A percentile compares a stretch with the other conserved stretches of the same genome.
phyloP scores from a whole-genome alignment of 225 moss, liverwort and hornwort genomes.

The Polytrichum formosum region DNA sequence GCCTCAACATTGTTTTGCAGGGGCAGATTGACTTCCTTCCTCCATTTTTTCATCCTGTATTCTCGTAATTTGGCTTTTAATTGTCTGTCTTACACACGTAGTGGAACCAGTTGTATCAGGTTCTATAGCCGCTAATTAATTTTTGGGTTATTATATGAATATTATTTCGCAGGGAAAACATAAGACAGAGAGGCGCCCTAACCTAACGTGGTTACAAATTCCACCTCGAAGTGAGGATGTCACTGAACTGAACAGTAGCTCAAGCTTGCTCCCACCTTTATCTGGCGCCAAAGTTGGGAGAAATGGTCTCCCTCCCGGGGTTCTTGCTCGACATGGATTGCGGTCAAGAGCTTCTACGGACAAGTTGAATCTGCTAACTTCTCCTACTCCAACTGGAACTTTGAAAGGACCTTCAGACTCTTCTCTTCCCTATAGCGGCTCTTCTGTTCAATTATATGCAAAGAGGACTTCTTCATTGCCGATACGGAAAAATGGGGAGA shows the following conservation, averaged over 20 bases:
- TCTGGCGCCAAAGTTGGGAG: constrained; percentile 36
- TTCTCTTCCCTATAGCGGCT: constrained; percentile 9
- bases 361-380: constrained; percentile 28
- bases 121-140: too few relatives aligned
- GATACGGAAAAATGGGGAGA: constrained; percentile 17
- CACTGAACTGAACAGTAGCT: constrained; percentile 21
- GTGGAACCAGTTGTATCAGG: too few relatives aligned
- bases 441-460: constrained; percentile 20
- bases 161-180: constrained; percentile 27
- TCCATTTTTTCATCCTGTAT: not conserved
- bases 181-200: constrained; percentile 28
- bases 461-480: constrained; percentile 40
- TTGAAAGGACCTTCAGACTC: constrained; percentile 21
- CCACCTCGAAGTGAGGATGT: constrained; percentile 20
- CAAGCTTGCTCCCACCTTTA: constrained; percentile 43
- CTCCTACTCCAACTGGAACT: constrained; percentile 18
- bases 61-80: not conserved
- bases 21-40: not conserved
- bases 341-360: constrained; percentile 45
- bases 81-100: not conserved
- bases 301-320: constrained; percentile 23
- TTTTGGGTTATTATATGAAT: not conserved
- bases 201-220: constrained; percentile 20
- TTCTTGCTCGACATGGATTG: constrained; percentile 39
- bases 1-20: not conserved